Conservation (phyloP, 176 grass and related monocot genomes). For the Oryza australiensis region DNA sequence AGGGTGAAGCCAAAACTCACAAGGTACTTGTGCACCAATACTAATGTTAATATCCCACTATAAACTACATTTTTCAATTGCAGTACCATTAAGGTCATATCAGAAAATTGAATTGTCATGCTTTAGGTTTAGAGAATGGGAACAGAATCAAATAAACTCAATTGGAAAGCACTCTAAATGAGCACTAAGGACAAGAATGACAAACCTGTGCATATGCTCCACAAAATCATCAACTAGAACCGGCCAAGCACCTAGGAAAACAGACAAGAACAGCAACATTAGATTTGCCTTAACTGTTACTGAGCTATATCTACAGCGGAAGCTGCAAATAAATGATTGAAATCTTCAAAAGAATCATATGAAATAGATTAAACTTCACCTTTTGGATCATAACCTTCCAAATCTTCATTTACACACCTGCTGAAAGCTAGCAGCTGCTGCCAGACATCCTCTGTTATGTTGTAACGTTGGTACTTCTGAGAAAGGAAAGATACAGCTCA, state of each 20-base stretch:
- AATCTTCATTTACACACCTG: conserved; percentile 83
- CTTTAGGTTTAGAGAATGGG: conserved; percentile 7
- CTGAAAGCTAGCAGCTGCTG: conserved; percentile 91
- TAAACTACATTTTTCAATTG: not conserved
- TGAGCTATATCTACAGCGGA: conserved; percentile 20
- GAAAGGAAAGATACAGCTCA: conserved; percentile 36
- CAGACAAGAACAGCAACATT: conserved; percentile 16
- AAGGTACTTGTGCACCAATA: conserved; percentile 1
- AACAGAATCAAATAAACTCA: conserved; percentile 17
- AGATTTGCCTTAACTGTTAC: conserved; percentile 6
- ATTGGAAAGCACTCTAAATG: conserved; percentile 19
- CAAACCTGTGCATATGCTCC: conserved; percentile 93
- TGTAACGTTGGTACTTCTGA: conserved; percentile 86
- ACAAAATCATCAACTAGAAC: conserved; percentile 98
- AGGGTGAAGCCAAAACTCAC: not conserved
- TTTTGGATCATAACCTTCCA: conserved; percentile 92
- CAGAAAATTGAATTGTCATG: conserved; percentile 4
- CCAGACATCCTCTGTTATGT: conserved; percentile 93
- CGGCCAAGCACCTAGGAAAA: conserved; percentile 91
- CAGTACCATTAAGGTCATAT: not conserved
- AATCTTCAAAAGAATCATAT: conserved; percentile 20
- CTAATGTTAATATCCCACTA: not conserved
- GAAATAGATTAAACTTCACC: conserved; percentile 46
- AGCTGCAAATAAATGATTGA: conserved; percentile 17
- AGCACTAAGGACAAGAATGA: not conserved